Percentiles rank a stretch among this genome's conserved stretches.
These are phyloP conservation scores for Claviceps spartinae DNA, from an alignment of 2,329 filamentous ascomycete species.

Conservation along the genomic window DNA sequence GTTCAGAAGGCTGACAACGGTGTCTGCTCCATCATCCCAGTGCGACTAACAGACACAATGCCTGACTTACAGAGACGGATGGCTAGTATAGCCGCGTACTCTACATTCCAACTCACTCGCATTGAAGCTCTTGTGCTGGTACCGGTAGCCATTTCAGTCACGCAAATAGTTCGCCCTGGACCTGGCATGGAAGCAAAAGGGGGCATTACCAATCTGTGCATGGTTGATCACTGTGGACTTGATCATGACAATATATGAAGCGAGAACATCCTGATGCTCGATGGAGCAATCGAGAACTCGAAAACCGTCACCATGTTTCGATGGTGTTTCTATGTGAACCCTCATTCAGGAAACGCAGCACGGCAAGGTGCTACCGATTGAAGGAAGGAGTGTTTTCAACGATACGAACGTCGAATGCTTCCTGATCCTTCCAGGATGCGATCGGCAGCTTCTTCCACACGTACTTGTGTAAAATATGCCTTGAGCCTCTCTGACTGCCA, in stretches of 20 bases:
- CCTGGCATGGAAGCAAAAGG: no score
- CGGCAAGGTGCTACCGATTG: background rate
- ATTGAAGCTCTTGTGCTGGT: background rate
- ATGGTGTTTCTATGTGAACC: background rate
- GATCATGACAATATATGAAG: background rate
- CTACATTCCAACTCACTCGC: background rate
- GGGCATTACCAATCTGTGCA: no score
- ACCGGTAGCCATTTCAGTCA: no score
- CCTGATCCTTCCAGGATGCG: background rate
- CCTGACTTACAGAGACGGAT: background rate
- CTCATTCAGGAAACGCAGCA: background rate
- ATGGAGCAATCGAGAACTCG: background rate
- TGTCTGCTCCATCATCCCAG: background rate
- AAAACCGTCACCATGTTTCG: background rate
- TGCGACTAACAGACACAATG: background rate
- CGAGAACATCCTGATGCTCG: background rate
- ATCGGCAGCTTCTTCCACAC: background rate
- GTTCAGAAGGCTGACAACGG: background rate
- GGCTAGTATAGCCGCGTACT: background rate
- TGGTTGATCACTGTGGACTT: background rate
- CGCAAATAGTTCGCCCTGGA: no score
- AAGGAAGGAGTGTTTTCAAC: background rate
- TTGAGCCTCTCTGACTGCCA: background rate
- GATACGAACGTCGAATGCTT: background rate
- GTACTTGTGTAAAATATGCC: background rate